Conservation (phyloP, 2,329 filamentous ascomycete genomes). For the Sporothrix mexicana region DNA sequence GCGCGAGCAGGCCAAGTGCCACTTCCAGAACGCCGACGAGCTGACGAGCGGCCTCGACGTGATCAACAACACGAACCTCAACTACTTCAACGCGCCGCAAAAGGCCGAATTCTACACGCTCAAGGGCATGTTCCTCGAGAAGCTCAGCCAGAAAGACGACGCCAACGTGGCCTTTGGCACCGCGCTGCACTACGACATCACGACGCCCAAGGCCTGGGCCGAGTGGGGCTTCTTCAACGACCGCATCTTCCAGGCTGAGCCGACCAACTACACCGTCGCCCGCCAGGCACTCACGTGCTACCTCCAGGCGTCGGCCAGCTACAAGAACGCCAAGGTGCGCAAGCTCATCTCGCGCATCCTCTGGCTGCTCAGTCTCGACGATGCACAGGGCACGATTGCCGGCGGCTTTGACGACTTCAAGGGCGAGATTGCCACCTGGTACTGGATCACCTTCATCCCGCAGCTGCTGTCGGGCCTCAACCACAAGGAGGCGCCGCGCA, state of each 20-base stretch:
- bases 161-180: slow-evolving; percentile 94
- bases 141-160: slow-evolving; percentile 86
- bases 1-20: slow-evolving; percentile 97
- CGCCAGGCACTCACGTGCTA: slow-evolving; percentile 95
- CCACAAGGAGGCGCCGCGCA: slow-evolving; percentile 86
- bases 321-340: slow-evolving; percentile 95
- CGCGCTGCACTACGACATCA: slow-evolving; percentile 93
- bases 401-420: slow-evolving; percentile 94
- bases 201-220: slow-evolving; percentile 95
- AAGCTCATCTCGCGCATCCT: slow-evolving; percentile 92
- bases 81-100: slow-evolving; percentile 94
- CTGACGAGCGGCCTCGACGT: slow-evolving; percentile 93
- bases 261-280: slow-evolving; percentile 79
- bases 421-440: slow-evolving; percentile 97
- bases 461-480: slow-evolving; percentile 91
- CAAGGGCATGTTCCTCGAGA: slow-evolving; percentile 99
- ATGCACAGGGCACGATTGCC: slow-evolving; percentile 80
- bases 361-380: slow-evolving; percentile 94
- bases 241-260: slow-evolving; percentile 90
- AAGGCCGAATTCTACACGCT: slow-evolving; percentile 99
- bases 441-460: slow-evolving; percentile 99
- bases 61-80: slow-evolving; percentile 99
- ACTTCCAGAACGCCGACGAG: slow-evolving; percentile 95
- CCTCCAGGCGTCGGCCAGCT: slow-evolving; percentile 91
- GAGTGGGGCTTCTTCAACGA: slow-evolving; percentile 99